phyloP scores from a whole-genome alignment of 106 monocot genomes.

The Dendrobium chrysotoxum region DNA sequence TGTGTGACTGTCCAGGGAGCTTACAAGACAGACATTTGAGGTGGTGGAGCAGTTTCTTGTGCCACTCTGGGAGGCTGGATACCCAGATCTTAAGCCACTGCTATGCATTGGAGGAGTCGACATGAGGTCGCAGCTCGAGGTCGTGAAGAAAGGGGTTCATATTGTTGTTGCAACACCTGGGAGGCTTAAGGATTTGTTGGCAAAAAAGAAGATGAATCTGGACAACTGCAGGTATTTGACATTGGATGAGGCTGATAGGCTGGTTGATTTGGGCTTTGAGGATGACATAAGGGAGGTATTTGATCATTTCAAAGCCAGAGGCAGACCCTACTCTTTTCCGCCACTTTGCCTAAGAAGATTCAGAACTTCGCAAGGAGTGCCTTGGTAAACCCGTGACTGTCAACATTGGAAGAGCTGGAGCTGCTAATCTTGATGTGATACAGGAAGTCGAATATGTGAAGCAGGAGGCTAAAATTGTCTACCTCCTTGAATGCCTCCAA shows the following conservation, averaged over 20 bases:
- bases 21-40: slow-evolving; percentile 81
- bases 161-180: slow-evolving; percentile 98
- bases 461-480: slow-evolving; percentile 92
- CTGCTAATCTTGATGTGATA: slow-evolving; percentile 95
- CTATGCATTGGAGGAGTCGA: slow-evolving; percentile 94
- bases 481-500: slow-evolving; percentile 96
- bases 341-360: slow-evolving; percentile 98
- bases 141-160: slow-evolving; percentile 89
- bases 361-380: slow-evolving; percentile 85
- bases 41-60: slow-evolving; percentile 75
- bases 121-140: slow-evolving; percentile 84
- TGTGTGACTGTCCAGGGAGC: slow-evolving; percentile 87
- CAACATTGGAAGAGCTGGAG: slow-evolving; percentile 95
- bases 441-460: slow-evolving; percentile 99
- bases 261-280: slow-evolving; percentile 92
- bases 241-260: slow-evolving; percentile 91
- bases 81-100: slow-evolving; percentile 71
- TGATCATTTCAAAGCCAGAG: slow-evolving; percentile 95
- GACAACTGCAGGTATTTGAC: slow-evolving; percentile 93
- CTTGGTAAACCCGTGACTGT: slow-evolving; percentile 90
- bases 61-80: slow-evolving; percentile 61
- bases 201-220: slow-evolving; percentile 98
- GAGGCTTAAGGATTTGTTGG: slow-evolving; percentile 85
- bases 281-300: slow-evolving; percentile 94
- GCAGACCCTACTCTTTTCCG: slow-evolving; percentile 91